These are phyloP conservation scores for Ajuga reptans DNA, from an alignment of 305 asterid species.

Conservation along the genomic window DNA sequence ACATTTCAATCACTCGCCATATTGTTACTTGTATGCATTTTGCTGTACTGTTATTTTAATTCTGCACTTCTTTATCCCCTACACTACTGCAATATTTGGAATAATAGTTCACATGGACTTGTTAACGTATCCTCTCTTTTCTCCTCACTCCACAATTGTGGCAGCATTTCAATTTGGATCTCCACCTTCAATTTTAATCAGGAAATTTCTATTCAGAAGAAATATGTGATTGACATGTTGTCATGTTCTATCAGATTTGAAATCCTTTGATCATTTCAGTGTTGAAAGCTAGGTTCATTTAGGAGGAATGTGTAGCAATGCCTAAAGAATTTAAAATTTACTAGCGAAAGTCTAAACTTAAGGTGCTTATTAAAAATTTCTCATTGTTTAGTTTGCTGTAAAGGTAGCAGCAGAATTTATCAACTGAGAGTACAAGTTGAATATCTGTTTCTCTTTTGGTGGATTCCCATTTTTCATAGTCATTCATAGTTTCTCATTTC, in stretches of 20 bases:
- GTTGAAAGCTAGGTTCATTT: too few relatives aligned
- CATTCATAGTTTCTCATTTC: background rate
- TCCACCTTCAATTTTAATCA: too few relatives aligned
- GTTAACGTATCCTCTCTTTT: background rate
- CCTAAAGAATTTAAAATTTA: too few relatives aligned
- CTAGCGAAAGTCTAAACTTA: too few relatives aligned
- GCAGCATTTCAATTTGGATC: background rate
- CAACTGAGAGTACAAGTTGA: background rate
- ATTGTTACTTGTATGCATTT: background rate
- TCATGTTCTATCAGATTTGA: too few relatives aligned
- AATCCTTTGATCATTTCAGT: too few relatives aligned
- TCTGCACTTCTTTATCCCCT: background rate
- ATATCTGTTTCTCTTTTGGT: background rate
- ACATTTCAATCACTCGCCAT: background rate
- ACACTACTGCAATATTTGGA: background rate
- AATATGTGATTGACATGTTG: too few relatives aligned
- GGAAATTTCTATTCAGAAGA: too few relatives aligned
- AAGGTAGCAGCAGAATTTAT: background rate
- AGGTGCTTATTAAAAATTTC: too few relatives aligned
- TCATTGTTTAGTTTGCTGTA: background rate
- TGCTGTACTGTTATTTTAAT: background rate
- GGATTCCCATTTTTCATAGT: background rate
- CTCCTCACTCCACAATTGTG: too few relatives aligned
- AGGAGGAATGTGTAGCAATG: too few relatives aligned
- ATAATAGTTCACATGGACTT: background rate